Base-by-base conservation (phyloP, 2,329 filamentous ascomycete genomes). In the Dothidotthia symphoricarpi region DNA sequence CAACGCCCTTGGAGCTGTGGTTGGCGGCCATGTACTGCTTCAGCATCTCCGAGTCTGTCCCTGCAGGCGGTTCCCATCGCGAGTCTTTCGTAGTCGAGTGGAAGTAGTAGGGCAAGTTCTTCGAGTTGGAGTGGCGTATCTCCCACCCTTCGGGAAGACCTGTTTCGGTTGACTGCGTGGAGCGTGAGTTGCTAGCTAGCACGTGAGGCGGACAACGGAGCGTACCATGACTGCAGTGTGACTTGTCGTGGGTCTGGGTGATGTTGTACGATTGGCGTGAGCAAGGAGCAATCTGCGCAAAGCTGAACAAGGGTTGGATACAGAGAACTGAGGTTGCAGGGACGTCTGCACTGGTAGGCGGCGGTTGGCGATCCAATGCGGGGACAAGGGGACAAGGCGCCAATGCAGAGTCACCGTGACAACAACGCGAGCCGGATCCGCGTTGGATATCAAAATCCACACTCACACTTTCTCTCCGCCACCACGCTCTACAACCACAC, bases 31-130 rank as follows among this genome's bases (percentile, higher is more conserved):
- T 97, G 75, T 94, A 96, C 47, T 81, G 69, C 77, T 96, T 97
- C 51, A 98, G 81, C 71, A 86, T 88, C 57, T 96, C 89, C 41
- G 86, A 86, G 71, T 98, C 88, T 55, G 90, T 93, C 49, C 84
- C 87, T 29, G 80, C 68, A 7, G 93, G 93, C 3, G 93, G 91
- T 66, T 97, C 93, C 93, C 93, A 98, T 71, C 88, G 82, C 48
- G 93, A 97, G 65, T 88, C 82, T 68, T 90, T 91, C 49, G 88
- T 87, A 54, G 72, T 73, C 30, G 85, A 75, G 71, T 96, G 94
- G 84, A 96, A 97, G 76, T 97, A 98, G 77, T 98, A 98, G 25
- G 93, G 93, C 24, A 97, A 85, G 72, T 95, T 95, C 76, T 96
- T 97, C 70, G 88, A 95, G 75, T 96, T 95, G 69, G 88, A 95